Evolutionary conservation across 768 basidiomycete genomes (phyloP), one percentile per base, ranked within the genome.

Genomic region (Macrolepiota fuliginosa): DNA sequence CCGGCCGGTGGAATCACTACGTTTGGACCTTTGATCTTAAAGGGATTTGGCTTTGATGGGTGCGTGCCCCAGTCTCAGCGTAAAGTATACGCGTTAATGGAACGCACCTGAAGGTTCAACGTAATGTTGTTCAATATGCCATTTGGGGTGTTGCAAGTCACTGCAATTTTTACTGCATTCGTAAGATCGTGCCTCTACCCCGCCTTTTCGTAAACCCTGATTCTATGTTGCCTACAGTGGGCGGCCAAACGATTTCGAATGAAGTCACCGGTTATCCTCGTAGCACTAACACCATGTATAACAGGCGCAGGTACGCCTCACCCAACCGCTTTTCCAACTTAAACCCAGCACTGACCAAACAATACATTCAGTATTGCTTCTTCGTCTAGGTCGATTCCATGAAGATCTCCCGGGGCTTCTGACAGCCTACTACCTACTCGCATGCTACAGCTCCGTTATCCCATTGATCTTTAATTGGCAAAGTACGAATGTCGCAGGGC

Each of bases 401-500:
- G 53, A 66, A 56, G 69, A 74, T 47, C 68, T 69, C 29, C 66
- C 71, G 17, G 51, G 68, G 3, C 62, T 76, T 5, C 65, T 76
- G 4, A 64, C 68, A 13, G 71, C 73, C 0, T 76, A 74, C 62
- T 74, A 76, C 52, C 58, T 71, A n/a, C 56, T 73, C 2, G 63
- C 73, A 9, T 46, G 66, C 10, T 64, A 66, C 11, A 66, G 59
- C 15, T 65, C 70, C 19, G 60, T 69, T 19, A 59, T 60, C 1
- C 72, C 75, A 0, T 66, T 66, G 12, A 63, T 76, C 36, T 62
- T 72, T 17, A 73, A 72, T 53, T 76, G 74, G 74, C 72, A 74
- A 51, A 68, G 72, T 15, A 68, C 74, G 1, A 76, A 76, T 56
- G 73, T 74, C 6, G 74, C 74, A 7, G 74, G 74, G 1, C 74